Evolutionary conservation across 2,329 filamentous ascomycete genomes (phyloP).

Genomic region (Dissoconium aciculare): DNA sequence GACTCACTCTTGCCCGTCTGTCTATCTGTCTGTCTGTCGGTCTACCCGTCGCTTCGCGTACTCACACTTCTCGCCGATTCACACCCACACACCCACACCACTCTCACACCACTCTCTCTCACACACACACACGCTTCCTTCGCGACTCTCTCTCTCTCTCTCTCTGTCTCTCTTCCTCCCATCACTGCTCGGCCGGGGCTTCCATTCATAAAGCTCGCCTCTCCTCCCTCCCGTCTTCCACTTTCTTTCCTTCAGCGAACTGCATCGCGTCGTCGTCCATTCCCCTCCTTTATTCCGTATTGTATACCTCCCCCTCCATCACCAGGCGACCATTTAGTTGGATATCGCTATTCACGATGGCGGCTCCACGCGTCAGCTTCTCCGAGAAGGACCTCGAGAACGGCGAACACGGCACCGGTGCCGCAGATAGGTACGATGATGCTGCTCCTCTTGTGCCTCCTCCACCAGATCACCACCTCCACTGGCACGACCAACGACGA

Average conservation of each 20-base stretch:
- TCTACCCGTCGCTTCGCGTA: no score
- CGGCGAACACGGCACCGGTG: conserved; percentile 20
- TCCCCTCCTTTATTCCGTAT: conserved; percentile 4
- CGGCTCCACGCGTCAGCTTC: conserved; percentile 27
- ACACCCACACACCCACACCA: no score
- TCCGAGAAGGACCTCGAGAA: conserved; percentile 27
- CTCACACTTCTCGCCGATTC: no score
- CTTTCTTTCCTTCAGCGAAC: conserved; percentile 5
- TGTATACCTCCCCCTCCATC: neutral
- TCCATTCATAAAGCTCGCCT: no score
- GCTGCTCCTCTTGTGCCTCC: conserved; percentile 2
- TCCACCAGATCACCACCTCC: neutral
- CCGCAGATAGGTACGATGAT: conserved; percentile 9
- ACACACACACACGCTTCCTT: no score
- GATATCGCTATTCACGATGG: conserved; percentile 22
- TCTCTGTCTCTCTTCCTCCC: no score
- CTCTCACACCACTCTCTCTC: no score
- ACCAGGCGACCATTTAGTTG: conserved; percentile 20
- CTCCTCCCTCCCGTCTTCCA: no score
- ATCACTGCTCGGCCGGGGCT: no score
- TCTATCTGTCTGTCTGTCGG: no score
- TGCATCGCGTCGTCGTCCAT: conserved; percentile 3
- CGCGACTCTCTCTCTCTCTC: no score
- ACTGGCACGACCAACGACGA: neutral
- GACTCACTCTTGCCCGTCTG: no score